Base-by-base conservation (phyloP, 768 basidiomycete genomes). In the Suillus americanus region DNA sequence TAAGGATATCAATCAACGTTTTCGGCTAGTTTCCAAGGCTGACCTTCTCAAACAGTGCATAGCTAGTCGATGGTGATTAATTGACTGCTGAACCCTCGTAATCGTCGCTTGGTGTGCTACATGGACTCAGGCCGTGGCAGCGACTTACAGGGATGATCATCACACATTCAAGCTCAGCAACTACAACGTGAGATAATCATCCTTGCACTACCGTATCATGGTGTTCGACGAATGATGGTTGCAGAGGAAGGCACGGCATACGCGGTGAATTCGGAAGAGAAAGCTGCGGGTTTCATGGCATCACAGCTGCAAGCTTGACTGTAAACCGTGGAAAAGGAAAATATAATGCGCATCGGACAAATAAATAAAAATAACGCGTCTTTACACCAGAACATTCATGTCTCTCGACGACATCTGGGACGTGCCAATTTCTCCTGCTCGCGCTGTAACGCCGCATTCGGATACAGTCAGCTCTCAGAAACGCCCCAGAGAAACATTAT, bases 331-430 rank as follows among this genome's bases (percentile, higher is more conserved):
- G 40, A 41, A 18, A 7, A 18, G 16, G 40, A 33, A 33, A 6
- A 33, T 6, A 48, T 23, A 25, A 23, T 7, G 16, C 37, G 20
- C 30, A 20, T 48, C 45, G 16, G 6, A 57, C 43, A 76, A 77
- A 75, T 46, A 74, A 4, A 12, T 2, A 13, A 62, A 69, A 74
- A 75, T 61, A 77, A 75, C 74, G 72, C 74, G 74, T 65, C 51
- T 57, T 38, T 54, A 5, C 3, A 16, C 33, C 16, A 13, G 35
- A 18, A 60, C 56, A 28, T 30, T 53, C 70, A 76, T 76, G 73
- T 70, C 82, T 45, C 72, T 88, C 73, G 83, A 83, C 67, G 79
- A 81, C 68, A 89, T 90, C 72, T 89, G 86, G 86, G 82, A 89
- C 68, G 82, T 81, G 28, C 82, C 85, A 43, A 70, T 81, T 66